Percentiles rank a stretch among this genome's conserved stretches.
Conservation (phyloP, 345 rosid species). For the Abelmoschus esculentus region DNA sequence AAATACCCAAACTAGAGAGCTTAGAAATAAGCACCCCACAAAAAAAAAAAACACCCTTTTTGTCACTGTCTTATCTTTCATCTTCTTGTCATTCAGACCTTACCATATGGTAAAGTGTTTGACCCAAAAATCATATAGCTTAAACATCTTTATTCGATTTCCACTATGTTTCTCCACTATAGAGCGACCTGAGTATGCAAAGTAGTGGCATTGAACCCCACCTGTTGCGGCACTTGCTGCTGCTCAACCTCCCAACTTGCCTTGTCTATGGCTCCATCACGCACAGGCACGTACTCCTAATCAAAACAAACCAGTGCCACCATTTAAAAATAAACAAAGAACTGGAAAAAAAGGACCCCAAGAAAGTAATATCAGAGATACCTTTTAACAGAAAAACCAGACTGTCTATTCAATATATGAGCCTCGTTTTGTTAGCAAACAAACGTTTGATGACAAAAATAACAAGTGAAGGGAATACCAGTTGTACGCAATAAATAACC, state of each 20-base stretch:
- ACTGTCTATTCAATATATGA: conserved; percentile 17
- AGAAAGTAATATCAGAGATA: conserved; percentile 7
- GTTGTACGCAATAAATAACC: conserved; percentile 2
- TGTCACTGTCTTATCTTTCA: conserved; percentile 5
- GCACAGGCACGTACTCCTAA: conserved; percentile 81
- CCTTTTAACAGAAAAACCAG: conserved; percentile 10
- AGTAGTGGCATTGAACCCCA: conserved; percentile 37
- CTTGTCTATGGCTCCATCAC: conserved; percentile 66
- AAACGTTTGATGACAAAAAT: conserved; percentile 5
- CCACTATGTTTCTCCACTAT: conserved; percentile 19
- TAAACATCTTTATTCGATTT: conserved; percentile 12
- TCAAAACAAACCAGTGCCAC: conserved; percentile 12
- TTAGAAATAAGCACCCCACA: background rate
- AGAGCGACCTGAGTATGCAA: conserved; percentile 49
- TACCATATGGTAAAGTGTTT: conserved; percentile 14
- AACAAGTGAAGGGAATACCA: background rate
- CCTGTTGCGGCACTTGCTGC: conserved; percentile 24
- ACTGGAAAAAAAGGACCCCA: conserved; percentile 1
- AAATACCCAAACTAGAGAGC: background rate
- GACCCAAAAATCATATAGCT: conserved; percentile 23
- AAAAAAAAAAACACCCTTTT: background rate
- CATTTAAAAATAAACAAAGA: conserved; percentile 14
- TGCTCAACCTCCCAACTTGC: conserved; percentile 71
- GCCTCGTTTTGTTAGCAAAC: background rate
- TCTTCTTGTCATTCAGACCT: conserved; percentile 14